Evolutionary conservation across 306 rosid species (phyloP), one percentile per base, ranked within the genome.

Genomic region (Ceratonia siliqua): DNA sequence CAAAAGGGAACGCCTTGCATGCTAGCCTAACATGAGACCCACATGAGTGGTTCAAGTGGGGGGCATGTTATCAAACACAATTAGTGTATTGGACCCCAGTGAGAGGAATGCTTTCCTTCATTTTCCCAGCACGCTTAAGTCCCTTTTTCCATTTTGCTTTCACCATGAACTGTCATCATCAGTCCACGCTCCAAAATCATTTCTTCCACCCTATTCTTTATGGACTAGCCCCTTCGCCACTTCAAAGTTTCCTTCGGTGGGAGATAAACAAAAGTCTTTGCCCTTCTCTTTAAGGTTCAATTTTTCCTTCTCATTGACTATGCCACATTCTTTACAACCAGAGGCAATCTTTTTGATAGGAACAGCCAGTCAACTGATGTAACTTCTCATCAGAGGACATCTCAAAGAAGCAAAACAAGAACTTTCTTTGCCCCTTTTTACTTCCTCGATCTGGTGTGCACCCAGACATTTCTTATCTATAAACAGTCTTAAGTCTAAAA

Each of bases 111-210:
- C 43, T 75, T 73, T 77, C 46, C 50, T 85, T 24, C 76, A 59
- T 75, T 73, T 68, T 77, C 35, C 74, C 77, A 83, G 93, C 96
- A 91, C 86, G 98, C 98, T 84, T 73, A 72, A 74, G 21, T 66
- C 66, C 35, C 79, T n/a, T 11, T 67, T 75, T 18, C 57, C 30
- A 39, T 45, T 68, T 73, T 59, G 68, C 84, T 63, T 62, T 87
- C 81, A 79, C 84, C 85, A 80, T 81, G 76, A 63, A 79, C 62
- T 77, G 82, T 72, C 88, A 87, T 83, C 86, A 87, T 83, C 88
- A 79, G 65, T 88, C 88, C 93, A 84, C 90, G 84, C 87, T 76
- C 75, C 80, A 50, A 79, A 87, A 94, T 94, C 96, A 92, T 94
- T 87, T 77, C 92, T 74, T 74, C 85, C 74, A 71, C 32, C 76